A percentile compares a stretch with the other conserved stretches of the same genome.
Evolutionary conservation across 257 asterid species (phyloP).

Genomic region (Solanum ossicruentum): DNA sequence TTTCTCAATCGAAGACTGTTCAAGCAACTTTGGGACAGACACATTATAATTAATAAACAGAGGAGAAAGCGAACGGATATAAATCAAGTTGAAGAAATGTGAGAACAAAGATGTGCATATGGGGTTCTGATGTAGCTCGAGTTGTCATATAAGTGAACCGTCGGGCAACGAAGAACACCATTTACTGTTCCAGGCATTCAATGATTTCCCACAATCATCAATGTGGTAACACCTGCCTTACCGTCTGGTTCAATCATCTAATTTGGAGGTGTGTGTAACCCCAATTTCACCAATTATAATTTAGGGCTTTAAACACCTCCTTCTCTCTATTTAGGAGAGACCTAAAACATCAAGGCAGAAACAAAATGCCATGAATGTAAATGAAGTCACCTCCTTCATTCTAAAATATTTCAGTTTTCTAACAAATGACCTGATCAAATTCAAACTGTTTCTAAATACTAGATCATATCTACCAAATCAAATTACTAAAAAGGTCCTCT

Average conservation of each 20-base stretch:
- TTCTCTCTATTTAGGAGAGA: neutral
- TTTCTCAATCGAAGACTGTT: no score
- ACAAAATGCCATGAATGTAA: neutral
- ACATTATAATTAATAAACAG: no score
- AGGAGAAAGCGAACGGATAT: no score
- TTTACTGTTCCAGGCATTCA: neutral
- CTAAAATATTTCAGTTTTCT: no score
- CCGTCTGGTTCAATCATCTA: neutral
- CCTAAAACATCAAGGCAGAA: neutral
- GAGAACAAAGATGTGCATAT: neutral
- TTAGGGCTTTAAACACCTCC: neutral
- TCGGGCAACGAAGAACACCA: neutral
- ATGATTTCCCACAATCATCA: neutral
- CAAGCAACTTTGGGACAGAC: no score
- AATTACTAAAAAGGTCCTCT: no score
- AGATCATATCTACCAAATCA: neutral
- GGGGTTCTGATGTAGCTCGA: neutral
- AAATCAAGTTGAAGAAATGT: no score
- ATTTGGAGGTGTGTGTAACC: neutral
- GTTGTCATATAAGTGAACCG: neutral
- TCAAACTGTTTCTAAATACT: neutral
- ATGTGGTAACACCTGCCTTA: neutral
- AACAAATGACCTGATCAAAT: no score
- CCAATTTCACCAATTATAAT: neutral
- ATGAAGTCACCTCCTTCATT: neutral